phyloP scores from a whole-genome alignment of 768 basidiomycete genomes.

The Mycena maculata region DNA sequence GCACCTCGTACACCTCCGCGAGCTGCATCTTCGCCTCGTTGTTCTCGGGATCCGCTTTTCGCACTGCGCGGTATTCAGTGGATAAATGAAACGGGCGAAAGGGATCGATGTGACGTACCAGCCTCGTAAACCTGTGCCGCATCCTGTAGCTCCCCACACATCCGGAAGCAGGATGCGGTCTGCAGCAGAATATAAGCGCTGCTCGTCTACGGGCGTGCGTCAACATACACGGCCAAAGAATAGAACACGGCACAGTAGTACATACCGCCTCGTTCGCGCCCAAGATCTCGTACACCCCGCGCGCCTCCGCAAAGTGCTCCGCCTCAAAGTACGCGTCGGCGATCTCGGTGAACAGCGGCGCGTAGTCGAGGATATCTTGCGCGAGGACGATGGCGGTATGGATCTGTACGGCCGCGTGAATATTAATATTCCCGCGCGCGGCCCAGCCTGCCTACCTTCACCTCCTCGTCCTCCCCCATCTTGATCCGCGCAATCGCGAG shows the following conservation, averaged over 20 bases:
- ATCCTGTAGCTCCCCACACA: constrained; percentile 77
- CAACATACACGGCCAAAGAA: too few relatives aligned
- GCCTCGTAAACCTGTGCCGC: constrained; percentile 88
- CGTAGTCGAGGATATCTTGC: constrained; percentile 81
- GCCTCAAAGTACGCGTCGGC: constrained; percentile 87
- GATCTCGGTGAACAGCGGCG: constrained; percentile 82
- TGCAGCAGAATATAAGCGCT: constrained; percentile 77
- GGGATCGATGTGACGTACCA: constrained; percentile 56
- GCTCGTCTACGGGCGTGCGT: constrained; percentile 65
- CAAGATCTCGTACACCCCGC: constrained; percentile 82
- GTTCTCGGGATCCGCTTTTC: constrained; percentile 77
- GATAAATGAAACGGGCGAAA: background rate
- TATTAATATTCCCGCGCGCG: too few relatives aligned
- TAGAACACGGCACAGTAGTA: background rate
- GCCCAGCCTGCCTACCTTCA: constrained; percentile 83
- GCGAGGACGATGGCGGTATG: constrained; percentile 80
- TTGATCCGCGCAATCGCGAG: constrained; percentile 86
- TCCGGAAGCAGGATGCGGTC: constrained; percentile 84
- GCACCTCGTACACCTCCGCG: constrained; percentile 89
- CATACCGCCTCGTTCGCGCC: constrained; percentile 77
- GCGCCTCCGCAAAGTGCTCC: constrained; percentile 81
- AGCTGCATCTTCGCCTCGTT: constrained; percentile 90
- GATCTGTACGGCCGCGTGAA: constrained; percentile 60
- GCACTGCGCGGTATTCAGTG: constrained; percentile 64
- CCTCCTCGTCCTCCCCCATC: constrained; percentile 83